phyloP scores from a whole-genome alignment of 306 rosid genomes.

The Castanospermum australe region DNA sequence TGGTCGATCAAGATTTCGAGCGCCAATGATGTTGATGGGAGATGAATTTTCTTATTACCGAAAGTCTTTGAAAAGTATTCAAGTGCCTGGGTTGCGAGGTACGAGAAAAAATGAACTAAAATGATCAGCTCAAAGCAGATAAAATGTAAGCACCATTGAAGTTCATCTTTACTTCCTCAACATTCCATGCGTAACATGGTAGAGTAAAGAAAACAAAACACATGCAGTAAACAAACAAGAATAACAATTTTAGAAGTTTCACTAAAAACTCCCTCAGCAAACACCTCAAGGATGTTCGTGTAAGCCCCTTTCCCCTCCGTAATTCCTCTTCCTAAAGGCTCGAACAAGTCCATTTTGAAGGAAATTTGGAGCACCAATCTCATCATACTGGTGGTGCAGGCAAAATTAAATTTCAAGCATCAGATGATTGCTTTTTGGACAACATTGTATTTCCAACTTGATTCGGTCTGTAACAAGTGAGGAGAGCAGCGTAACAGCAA shows the following conservation, averaged over 20 bases:
- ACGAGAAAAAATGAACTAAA: not conserved
- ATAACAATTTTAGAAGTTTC: not conserved
- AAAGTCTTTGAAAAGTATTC: not conserved
- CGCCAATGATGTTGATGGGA: not conserved
- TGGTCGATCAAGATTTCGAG: not conserved
- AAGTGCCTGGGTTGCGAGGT: too few relatives aligned
- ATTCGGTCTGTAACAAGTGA: not conserved
- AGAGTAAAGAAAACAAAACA: not conserved
- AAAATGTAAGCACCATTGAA: not conserved
- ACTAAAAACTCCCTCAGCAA: conserved; percentile 14
- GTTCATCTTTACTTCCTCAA: not conserved
- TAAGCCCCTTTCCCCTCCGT: not conserved
- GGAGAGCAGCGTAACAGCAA: not conserved
- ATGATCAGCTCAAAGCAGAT: not conserved
- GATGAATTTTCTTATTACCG: not conserved
- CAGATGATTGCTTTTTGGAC: not conserved
- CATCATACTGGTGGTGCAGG: not conserved
- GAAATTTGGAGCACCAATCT: not conserved
- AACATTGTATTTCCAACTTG: not conserved
- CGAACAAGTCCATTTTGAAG: not conserved
- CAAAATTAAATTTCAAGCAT: not conserved
- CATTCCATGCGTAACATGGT: not conserved
- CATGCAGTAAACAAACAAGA: not conserved
- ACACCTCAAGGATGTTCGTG: not conserved
- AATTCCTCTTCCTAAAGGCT: not conserved